phyloP scores from a whole-genome alignment of 371 early-diverging fungal species.

The Mortierella polycephala region DNA sequence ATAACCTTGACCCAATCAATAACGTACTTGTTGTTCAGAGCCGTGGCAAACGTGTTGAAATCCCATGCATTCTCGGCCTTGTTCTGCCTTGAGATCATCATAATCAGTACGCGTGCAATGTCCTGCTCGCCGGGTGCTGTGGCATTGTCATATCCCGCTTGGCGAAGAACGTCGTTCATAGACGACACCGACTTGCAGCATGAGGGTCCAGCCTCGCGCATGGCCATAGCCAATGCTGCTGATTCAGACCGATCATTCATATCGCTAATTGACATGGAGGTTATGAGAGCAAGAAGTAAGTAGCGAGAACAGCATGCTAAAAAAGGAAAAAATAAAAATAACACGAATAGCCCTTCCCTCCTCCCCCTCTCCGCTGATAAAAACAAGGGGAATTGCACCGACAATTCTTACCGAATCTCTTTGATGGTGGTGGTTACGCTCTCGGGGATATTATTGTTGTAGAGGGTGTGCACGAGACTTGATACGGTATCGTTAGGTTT shows the following conservation, averaged over 20 bases:
- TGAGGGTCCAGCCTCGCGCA: constrained; percentile 69
- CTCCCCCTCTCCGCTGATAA: no score
- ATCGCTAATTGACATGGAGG: constrained; percentile 14
- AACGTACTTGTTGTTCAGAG: constrained; percentile 59
- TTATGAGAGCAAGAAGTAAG: neutral
- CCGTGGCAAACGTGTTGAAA: constrained; percentile 71
- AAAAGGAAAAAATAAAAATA: neutral
- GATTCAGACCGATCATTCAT: constrained; percentile 48
- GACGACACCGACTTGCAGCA: constrained; percentile 63
- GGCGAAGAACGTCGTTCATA: constrained; percentile 61
- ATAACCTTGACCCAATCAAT: constrained; percentile 74
- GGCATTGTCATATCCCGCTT: constrained; percentile 54
- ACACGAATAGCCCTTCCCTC: neutral
- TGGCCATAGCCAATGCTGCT: constrained; percentile 56
- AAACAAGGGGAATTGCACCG: neutral
- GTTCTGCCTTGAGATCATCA: constrained; percentile 75
- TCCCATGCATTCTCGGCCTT: constrained; percentile 73
- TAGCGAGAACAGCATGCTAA: neutral
- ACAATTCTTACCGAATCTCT: constrained; percentile 40
- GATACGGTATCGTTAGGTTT: constrained; percentile 47
- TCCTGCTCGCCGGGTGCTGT: constrained; percentile 65
- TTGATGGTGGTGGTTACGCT: constrained; percentile 25
- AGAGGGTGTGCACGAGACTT: constrained; percentile 30
- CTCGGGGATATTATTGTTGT: constrained; percentile 44
- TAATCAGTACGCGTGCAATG: constrained; percentile 76